Evolutionary conservation across 106 monocot species (phyloP), one percentile per base, ranked within the genome.

Genomic region (Dendrobium officinale): DNA sequence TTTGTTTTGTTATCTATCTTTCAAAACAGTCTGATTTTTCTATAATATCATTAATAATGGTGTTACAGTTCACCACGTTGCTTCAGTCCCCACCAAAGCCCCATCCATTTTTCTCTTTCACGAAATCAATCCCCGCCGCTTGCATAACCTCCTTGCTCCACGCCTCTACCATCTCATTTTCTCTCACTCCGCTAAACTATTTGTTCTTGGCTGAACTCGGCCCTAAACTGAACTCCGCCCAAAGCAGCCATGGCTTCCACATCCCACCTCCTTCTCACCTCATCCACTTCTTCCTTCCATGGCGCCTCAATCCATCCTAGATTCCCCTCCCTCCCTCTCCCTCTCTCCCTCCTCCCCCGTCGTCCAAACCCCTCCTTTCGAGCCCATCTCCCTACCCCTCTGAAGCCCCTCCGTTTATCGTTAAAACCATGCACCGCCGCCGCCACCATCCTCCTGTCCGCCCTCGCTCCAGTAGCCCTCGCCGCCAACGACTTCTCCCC

Each of bases 401-500:
- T 48, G 24, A 37, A 44, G 42, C 26, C 51, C 29, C 40, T 31
- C 37, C 79, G 40, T 2, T 68, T 72, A 56, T 55, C 75, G 7
- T 77, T 80, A 24, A 13, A 80, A 54, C 27, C 76, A 2, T 42
- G 64, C 66, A 66, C 96, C 66, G 78, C 90, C 56, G 75, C 92
- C 15, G 72, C 89, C 58, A 20, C 87, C 78, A 33, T 70, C 33
- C 61, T 92, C 83, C 55, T 88, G 70, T 80, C 85, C 80, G 67
- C 88, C 27, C 16, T 77, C 37, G 33, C 80, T 20, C 58, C 81
- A 55, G 26, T 85, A 15, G 72, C 78, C 43, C 61, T 88, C 74
- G 47, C 84, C 29, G 86, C 93, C 80, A 66, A 80, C 3, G 90
- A 82, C 67, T 11, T 80, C 17, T 55, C 85, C 59, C 79, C 90